Base-by-base conservation (phyloP, 768 basidiomycete genomes). In the Trametes meyenii region DNA sequence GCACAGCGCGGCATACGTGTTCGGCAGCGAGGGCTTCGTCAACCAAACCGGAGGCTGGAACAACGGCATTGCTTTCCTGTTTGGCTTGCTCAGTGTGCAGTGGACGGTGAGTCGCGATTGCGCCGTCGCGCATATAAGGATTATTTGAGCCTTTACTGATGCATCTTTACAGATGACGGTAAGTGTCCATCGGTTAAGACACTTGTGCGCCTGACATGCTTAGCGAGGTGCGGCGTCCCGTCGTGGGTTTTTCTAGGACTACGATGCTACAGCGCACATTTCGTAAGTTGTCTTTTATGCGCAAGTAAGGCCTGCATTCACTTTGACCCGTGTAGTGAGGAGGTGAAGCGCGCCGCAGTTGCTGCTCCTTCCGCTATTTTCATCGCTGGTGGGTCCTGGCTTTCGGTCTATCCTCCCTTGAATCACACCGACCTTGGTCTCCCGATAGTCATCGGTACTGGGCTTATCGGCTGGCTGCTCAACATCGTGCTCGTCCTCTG, bases 401-500 rank as follows among this genome's bases (percentile, higher is more conserved):
- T 7, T 16, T 19, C 10, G 23, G 17, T 23, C 11, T 17, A 3
- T 39, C 12, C 39, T 35, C 16, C 36, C 12, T 23, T 26, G 43
- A 42, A n/a, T 35, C 23, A 21, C 36, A n/a, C 39, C 42, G 24
- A 35, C 19, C 13, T 14, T 14, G 29, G 50, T 26, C 40, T 39
- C 38, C 26, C 35, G 43, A 13, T 58, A 85, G 90, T 91, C 29
- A 77, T 91, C 58, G 89, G 89, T 5, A 90, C 89, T 4, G 88
- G 88, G 56, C 74, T 89, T 46, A 80, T 92, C 62, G 92, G 92
- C 36, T 94, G 92, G 92, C 68, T 95, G 10, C 80, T 94, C 62
- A 96, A 95, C 74, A 90, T 96, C 64, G 87, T 93, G 5, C 74
- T 94, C 33, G 81, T 95, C n/a, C 78, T 95, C 10, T 94, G 92